Conservation (phyloP, 768 basidiomycete species). For the Clathrus columnatus region DNA sequence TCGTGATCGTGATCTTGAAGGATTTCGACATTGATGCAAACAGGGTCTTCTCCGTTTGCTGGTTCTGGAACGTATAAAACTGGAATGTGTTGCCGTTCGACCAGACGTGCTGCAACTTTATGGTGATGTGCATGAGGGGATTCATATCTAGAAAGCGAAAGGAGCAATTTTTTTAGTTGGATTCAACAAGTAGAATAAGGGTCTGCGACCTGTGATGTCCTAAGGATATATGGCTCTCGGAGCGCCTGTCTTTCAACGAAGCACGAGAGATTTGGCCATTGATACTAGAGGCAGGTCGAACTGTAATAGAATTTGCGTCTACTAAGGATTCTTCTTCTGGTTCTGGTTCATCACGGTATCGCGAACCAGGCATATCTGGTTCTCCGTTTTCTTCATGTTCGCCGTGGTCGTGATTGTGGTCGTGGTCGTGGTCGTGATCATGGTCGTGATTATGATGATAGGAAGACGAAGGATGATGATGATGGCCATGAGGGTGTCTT, state of each 20-base stretch:
- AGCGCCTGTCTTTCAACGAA: background rate
- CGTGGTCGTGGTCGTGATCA: background rate
- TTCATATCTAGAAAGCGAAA: background rate
- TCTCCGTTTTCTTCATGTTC: background rate
- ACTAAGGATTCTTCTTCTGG: background rate
- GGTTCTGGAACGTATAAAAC: background rate
- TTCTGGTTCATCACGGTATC: conserved; percentile 10
- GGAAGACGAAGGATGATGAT: background rate
- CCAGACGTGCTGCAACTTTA: conserved; percentile 3
- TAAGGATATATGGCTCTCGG: background rate
- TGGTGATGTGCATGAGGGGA: conserved; percentile 2
- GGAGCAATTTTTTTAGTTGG: no score
- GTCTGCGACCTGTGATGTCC: conserved; percentile 4
- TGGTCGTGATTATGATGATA: background rate
- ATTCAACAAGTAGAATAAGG: background rate
- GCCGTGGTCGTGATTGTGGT: background rate
- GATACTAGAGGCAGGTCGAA: background rate
- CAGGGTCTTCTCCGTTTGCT: background rate
- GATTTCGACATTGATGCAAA: background rate
- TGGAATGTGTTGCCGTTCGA: background rate
- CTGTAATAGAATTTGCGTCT: background rate
- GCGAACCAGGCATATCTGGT: background rate
- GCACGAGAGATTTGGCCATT: background rate
- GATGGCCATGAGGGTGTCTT: conserved; percentile 23
- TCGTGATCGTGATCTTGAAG: background rate